Evolutionary conservation across 305 asterid species (phyloP), one percentile per base, ranked within the genome.

Genomic region (Stenogyne calaminthoides): DNA sequence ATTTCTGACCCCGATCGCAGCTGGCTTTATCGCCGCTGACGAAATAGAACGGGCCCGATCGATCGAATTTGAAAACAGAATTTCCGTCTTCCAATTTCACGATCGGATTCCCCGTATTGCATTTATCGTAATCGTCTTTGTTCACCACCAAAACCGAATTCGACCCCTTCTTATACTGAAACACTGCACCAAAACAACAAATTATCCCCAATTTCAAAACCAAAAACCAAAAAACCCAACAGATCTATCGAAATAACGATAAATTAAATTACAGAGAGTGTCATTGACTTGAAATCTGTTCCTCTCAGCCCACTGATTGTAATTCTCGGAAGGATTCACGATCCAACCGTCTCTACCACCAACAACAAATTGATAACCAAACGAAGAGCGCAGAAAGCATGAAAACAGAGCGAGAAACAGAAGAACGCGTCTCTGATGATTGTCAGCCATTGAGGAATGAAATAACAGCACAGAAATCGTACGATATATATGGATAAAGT

Each of bases 311-410:
- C 97, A 89, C 0, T 49, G 73, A 11, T 57, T 82, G 82, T 88
- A 91, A 46, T 68, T 62, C 68, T 87, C 90, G 2, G 85, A 77
- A 18, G 95, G 93, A 57, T 82, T 84, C 0, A 77, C 55, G 5
- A 84, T 82, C 96, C 97, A 91, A 10, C 96, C 97, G 36, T 70
- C 79, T 34, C 54, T 76, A 6, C 95, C 89, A 14, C 97, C 97
- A 5, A 83, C 88, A 0, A 64, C 22, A 39, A 89, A 87, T 51
- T 86, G 84, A 36, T 77, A 79, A 11, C 78, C 88, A 10, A 16
- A 34, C 0, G 87, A 84, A 5, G 25, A 75, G 0, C 36, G 34
- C 0, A 58, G 0, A 1, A 83, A 70, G 49, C 81, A 76, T 44
- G 77, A 80, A 44, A 84, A 60, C 14, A 80, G 14, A 14, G 75